Conservation (phyloP, 139 green algal species). For the Chlorella sp. region DNA sequence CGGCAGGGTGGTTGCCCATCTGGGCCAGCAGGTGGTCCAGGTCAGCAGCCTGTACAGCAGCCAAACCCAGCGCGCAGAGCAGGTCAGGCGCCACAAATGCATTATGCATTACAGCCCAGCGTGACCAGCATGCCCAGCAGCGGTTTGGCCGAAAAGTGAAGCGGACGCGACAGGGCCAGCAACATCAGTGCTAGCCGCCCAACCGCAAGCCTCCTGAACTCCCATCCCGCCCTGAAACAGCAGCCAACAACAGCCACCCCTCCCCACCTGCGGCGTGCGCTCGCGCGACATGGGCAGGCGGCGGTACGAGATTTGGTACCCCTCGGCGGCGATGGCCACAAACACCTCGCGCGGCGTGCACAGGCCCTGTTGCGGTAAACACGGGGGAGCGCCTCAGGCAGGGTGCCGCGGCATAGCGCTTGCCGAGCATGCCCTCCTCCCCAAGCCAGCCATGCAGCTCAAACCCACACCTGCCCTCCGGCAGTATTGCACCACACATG, state of each 20-base stretch:
- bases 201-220: neutral
- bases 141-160: too few species aligned
- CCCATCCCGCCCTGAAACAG: neutral
- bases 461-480: too few species aligned
- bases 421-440: too few species aligned
- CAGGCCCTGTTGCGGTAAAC: slow-evolving; percentile 32
- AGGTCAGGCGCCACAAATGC: too few species aligned
- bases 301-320: slow-evolving; percentile 76
- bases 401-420: too few species aligned
- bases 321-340: slow-evolving; percentile 63
- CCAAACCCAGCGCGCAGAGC: too few species aligned
- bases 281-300: slow-evolving; percentile 89
- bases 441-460: too few species aligned
- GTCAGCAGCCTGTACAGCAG: slow-evolving; percentile 60
- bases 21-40: slow-evolving; percentile 75
- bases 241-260: neutral
- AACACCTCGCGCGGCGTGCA: slow-evolving; percentile 64
- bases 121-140: too few species aligned
- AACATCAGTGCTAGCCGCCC: neutral
- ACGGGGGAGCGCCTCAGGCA: too few species aligned
- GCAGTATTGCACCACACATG: too few species aligned
- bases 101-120: too few species aligned
- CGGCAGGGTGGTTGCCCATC: slow-evolving; percentile 47
- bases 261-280: slow-evolving; percentile 71
- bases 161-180: neutral